Evolutionary conservation across 192 early-diverging fungal genomes (phyloP).

Genomic region (Rhizophagus clarus): DNA sequence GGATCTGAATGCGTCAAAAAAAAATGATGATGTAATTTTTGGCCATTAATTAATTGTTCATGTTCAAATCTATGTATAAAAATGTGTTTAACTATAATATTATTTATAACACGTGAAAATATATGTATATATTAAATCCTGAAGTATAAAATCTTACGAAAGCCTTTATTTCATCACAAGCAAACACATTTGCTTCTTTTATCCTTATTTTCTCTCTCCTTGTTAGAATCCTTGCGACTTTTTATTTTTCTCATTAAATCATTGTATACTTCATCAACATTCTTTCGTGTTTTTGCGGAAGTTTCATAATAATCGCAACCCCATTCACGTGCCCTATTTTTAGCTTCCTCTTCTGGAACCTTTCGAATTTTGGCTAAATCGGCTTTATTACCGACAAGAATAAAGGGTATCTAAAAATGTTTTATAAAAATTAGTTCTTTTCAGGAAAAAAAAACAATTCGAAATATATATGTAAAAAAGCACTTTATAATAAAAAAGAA

Average conservation of each 20-base stretch:
- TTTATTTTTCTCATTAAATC: constrained; percentile 77
- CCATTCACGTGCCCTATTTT: constrained; percentile 65
- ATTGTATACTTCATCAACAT: constrained; percentile 79
- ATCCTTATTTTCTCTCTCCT: constrained; percentile 43
- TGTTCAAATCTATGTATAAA: not conserved
- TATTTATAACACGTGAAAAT: not conserved
- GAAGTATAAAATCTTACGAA: not conserved
- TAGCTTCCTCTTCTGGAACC: constrained; percentile 61
- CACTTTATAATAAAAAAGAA: not conserved
- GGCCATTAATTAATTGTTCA: not conserved
- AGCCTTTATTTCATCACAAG: constrained; percentile 27
- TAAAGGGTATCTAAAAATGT: constrained; percentile 63
- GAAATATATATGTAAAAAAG: no score
- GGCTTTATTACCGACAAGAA: constrained; percentile 81
- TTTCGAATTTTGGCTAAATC: constrained; percentile 64
- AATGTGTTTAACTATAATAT: not conserved
- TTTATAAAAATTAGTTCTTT: not conserved
- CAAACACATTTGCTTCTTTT: constrained; percentile 44
- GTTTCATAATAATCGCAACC: constrained; percentile 73
- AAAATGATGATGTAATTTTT: not conserved
- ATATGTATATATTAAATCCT: not conserved
- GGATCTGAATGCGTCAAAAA: not conserved
- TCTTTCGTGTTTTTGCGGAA: constrained; percentile 74
- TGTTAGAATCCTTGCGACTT: constrained; percentile 60
- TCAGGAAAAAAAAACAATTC: no score